Evolutionary conservation across 768 basidiomycete species (phyloP), one percentile per base, ranked within the genome.

Genomic region (Crepidotus variabilis): DNA sequence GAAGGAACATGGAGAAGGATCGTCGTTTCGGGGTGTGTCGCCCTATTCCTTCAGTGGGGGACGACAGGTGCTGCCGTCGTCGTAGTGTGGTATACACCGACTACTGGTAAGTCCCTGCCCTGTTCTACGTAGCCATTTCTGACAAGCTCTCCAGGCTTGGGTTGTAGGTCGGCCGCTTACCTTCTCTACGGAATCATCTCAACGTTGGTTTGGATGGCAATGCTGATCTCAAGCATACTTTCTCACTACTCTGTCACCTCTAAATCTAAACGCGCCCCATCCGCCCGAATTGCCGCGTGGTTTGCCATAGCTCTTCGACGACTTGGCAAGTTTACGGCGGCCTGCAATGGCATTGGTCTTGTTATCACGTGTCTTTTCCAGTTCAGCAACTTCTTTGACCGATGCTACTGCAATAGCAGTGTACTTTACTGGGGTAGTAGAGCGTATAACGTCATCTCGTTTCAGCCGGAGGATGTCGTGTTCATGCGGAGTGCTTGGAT

Each of bases 151-250:
- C 34, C 22, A 16, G 51, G 51, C 14, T 55, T 74, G 34, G 71
- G 68, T n/a, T 72, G 72, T 55, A 65, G 70, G 3, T 70, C 70
- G 16, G 68, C 61, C 1, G 57, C 63, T 14, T 73, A 67, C 50
- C 22, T 71, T 9, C 34, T 72, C 11, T 74, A 73, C 51, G 72
- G 68, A 3, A 28, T 54, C 10, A 28, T 63, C 9, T 69, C 73
- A 1, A 73, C 73, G 1, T 32, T 71, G 20, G 61, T 68, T 20
- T 72, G 71, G 70, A 52, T 69, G 10, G 2, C 72, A 2, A 59
- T 69, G 7, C 59, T 71, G 23, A 24, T 56, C 22, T 74, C 73
- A 1, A 69, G 69, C 51, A 51, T 63, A n/a, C 63, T 73, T 5
- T 54, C 67, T 3, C 65, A 71, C 51, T 66, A 65, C 14, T 51